Base-by-base conservation (phyloP, 202 grass and related monocot genomes). In the Hordeum pubiflorum region DNA sequence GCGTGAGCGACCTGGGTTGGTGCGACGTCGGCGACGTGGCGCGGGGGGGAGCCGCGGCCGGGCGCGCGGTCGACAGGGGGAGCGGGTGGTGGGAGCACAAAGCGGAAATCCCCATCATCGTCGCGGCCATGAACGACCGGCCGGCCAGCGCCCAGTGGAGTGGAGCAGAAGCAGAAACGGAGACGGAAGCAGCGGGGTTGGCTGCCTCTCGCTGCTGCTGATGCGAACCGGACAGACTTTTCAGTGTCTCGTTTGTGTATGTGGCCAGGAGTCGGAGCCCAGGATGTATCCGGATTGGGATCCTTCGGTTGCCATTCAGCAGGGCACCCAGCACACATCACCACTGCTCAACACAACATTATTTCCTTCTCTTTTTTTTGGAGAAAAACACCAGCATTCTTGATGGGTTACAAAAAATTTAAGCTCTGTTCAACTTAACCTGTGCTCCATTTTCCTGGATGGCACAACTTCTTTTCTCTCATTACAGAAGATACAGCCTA, bases 11-110 rank as follows among this genome's bases (percentile, higher is more conserved):
- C 39, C 50, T 39, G 37, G 4, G 48, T 20, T 72, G 69, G 24
- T 62, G 75, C 58, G 4, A 9, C 31, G 38, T 39, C 69, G 41
- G 23, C 68, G 11, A 81, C 86, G 70, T 88, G 81, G 76, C 40
- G 77, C 54, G 10, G 82, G 63, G 62, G 39, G 5, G 3, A 66
- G 74, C 36, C 50, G 73, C 11, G 43, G 69, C 39, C 39, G 67
- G 7, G 67, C 1, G 21, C 67, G 13, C 18, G 23, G 26, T 31
- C 41, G 41, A 2, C 37, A 57, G 32, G 11, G 2, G 23, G 75
- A 46, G 74, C 37, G 76, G 56, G 63, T 65, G 67, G 26, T 68
- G 64, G 62, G 20, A 8, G 58, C 61, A 24, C 4, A 77, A 52
- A 52, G 58, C 37, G 23, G 58, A 33, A 4, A 87, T 10, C 79